Evolutionary conservation across 2,329 filamentous ascomycete species (phyloP).

Genomic region (Colletotrichum sp.): DNA sequence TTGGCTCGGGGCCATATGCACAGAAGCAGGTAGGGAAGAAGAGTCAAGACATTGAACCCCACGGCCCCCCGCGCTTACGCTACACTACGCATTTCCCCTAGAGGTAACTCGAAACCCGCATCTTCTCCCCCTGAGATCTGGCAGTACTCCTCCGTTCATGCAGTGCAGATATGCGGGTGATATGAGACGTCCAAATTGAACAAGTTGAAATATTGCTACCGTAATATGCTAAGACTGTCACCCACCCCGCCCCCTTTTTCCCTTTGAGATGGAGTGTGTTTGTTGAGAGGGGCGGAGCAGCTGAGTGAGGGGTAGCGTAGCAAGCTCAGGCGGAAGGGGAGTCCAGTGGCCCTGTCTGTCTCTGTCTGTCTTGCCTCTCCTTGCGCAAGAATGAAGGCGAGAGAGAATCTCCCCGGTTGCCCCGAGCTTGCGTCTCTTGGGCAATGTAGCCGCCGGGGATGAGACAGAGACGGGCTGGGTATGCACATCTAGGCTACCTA

Average conservation of each 20-base stretch:
- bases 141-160: background rate
- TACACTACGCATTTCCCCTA: background rate
- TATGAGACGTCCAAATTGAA: background rate
- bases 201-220: background rate
- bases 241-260: background rate
- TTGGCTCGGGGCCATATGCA: background rate
- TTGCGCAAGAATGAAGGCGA: background rate
- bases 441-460: background rate
- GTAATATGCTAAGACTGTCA: background rate
- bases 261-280: background rate
- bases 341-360: background rate
- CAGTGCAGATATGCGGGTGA: background rate
- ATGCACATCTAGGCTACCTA: background rate
- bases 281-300: background rate
- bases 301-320: background rate
- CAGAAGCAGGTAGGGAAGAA: background rate
- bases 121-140: background rate
- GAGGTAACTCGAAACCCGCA: background rate
- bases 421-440: background rate
- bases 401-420: background rate
- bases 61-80: slow-evolving; percentile 1
- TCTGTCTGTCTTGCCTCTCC: background rate
- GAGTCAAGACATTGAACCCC: background rate
- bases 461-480: background rate
- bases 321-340: background rate